A percentile compares a stretch with the other conserved stretches of the same genome.
Evolutionary conservation across 495 filamentous ascomycete species (phyloP).

Genomic region (Xylaria grammica): DNA sequence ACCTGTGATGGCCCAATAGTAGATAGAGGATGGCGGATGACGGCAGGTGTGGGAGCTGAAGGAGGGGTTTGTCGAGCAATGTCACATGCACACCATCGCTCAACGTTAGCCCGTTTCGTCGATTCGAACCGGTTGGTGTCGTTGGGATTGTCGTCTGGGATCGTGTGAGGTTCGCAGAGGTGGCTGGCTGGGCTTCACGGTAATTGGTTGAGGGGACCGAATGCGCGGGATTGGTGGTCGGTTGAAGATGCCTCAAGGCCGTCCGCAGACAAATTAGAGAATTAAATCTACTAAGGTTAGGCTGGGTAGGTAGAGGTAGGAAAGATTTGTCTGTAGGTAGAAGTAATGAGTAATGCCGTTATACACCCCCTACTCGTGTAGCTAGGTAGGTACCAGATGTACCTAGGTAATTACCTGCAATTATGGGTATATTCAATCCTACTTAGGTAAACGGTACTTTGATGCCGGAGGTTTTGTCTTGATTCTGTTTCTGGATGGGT

Average conservation of each 20-base stretch:
- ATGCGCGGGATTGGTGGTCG: neutral
- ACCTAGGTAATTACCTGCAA: too few relatives aligned
- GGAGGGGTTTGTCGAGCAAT: slow-evolving; percentile 33
- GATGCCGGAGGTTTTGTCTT: neutral
- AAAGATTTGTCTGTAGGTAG: too few relatives aligned
- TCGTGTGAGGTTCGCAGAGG: neutral
- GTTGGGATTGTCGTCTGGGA: slow-evolving; percentile 11
- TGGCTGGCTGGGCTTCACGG: slow-evolving; percentile 1
- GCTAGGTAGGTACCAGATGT: too few relatives aligned
- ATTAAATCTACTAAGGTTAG: too few relatives aligned
- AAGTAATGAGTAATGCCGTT: too few relatives aligned
- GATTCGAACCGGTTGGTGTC: neutral
- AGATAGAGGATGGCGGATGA: slow-evolving; percentile 20
- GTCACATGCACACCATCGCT: slow-evolving; percentile 38
- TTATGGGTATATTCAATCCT: too few relatives aligned
- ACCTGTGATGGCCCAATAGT: slow-evolving; percentile 32
- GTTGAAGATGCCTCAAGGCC: neutral
- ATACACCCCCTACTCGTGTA: too few relatives aligned
- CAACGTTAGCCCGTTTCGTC: slow-evolving; percentile 28
- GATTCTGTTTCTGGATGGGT: neutral
- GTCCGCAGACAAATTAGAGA: too few relatives aligned
- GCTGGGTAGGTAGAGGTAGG: too few relatives aligned
- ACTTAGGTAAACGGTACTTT: too few relatives aligned
- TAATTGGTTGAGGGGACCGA: neutral
- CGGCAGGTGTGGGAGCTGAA: slow-evolving; percentile 28